Base-by-base conservation (phyloP, 495 filamentous ascomycete species). In the Corynascus novoguineensis region DNA sequence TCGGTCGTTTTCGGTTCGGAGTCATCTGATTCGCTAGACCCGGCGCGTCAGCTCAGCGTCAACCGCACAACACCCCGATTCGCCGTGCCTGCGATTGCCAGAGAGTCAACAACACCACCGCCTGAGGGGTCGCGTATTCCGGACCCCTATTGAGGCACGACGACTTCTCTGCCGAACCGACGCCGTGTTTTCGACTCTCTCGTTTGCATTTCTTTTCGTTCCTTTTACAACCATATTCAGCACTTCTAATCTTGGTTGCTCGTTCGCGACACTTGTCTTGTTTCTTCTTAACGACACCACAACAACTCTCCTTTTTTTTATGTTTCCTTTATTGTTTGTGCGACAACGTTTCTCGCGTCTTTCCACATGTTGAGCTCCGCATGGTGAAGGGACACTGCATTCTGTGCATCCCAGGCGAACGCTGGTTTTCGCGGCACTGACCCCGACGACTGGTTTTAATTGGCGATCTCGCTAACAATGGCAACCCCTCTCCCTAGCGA, bases 401-500 rank as follows among this genome's bases (percentile, higher is more conserved):
- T 28, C 34, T 58, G 37, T 41, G 40, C 28, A 58, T 58, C 38
- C 53, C 37, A 38, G 45, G 15, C 53, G 45, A 35, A 32, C 44
- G 41, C 52, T 27, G 32, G 49, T 45, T 22, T 48, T 31, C 44
- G 47, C 52, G 34, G 37, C 48, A 44, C 37, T 55, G 57, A 51
- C 27, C 29, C 25, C 22, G 48, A 35, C 25, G 60, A 45, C 44
- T 45, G 42, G 48, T 56, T 46, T n/a, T 46, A 21, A 7, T 12
- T 45, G 57, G 45, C 59, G 35, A 54, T 49, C 44, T 53, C 57
- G 37, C 40, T 15, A 22, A 66, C 14, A 12, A 71, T 71, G 69
- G 59, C 69, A 48, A 68, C 67, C 35, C 65, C 68, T n/a, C 35
- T 71, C 28, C 62, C 63, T 22, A 65, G 67, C 34, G 64, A 69